Conservation (phyloP, 1,284 basidiomycete genomes). For the Cystobasidium pallidum region DNA sequence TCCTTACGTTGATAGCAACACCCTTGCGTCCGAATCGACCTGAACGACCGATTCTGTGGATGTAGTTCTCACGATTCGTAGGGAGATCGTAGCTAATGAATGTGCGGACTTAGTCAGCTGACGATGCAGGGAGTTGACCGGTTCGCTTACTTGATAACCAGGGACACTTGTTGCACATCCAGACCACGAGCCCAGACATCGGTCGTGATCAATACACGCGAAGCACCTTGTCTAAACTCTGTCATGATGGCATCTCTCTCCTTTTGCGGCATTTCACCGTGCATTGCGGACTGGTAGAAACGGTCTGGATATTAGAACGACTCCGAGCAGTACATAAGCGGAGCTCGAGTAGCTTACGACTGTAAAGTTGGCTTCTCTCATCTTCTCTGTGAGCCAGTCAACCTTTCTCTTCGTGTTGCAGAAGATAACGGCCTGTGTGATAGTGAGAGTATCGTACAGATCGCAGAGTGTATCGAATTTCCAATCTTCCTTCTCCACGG, state of each 20-base stretch:
- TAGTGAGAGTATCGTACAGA: slow-evolving; percentile 96
- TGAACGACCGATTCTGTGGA: slow-evolving; percentile 93
- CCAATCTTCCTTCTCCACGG: slow-evolving; percentile 99
- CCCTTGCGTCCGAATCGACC: slow-evolving; percentile 94
- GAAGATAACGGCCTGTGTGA: slow-evolving; percentile 99
- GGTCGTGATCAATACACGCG: slow-evolving; percentile 87
- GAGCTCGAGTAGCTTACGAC: slow-evolving; percentile 62
- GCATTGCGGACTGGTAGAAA: slow-evolving; percentile 58
- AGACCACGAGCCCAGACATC: slow-evolving; percentile 99
- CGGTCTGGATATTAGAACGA: not conserved
- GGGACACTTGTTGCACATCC: slow-evolving; percentile 96
- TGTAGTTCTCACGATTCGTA: slow-evolving; percentile 97
- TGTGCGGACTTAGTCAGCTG: slow-evolving; percentile 87
- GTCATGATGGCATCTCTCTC: slow-evolving; percentile 98
- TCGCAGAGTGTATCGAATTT: slow-evolving; percentile 99
- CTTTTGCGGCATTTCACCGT: slow-evolving; percentile 98
- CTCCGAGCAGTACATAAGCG: not conserved
- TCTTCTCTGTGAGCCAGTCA: slow-evolving; percentile 98
- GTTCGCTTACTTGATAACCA: slow-evolving; percentile 85
- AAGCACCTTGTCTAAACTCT: slow-evolving; percentile 93
- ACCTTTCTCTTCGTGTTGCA: slow-evolving; percentile 99
- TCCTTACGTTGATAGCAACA: slow-evolving; percentile 79
- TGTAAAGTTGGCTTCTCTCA: slow-evolving; percentile 95
- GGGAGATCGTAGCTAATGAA: slow-evolving; percentile 72
- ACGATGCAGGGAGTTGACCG: slow-evolving; percentile 65